phyloP scores from a whole-genome alignment of 2,329 filamentous ascomycete species.

The Sarocladium brachiariae region DNA sequence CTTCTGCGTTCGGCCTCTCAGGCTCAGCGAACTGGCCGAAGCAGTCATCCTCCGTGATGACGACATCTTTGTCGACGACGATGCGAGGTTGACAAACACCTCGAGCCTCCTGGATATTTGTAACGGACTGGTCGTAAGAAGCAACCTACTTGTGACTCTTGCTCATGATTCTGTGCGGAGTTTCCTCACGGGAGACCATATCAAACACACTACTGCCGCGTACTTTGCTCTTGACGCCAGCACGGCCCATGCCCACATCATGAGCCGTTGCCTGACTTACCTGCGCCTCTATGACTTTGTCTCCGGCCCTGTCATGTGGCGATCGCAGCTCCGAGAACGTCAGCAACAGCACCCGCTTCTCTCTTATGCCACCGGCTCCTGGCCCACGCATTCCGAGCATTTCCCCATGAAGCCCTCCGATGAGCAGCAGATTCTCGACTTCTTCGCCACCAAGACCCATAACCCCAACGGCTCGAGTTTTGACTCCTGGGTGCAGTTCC shows the following conservation, averaged over 20 bases:
- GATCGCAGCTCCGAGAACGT: slow-evolving; percentile 4
- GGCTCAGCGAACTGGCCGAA: slow-evolving; percentile 19
- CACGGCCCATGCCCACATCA: slow-evolving; percentile 14
- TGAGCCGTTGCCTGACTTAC: slow-evolving; percentile 19
- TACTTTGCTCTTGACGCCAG: slow-evolving; percentile 15
- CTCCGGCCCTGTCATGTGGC: slow-evolving; percentile 11
- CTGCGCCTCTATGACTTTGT: slow-evolving; percentile 15
- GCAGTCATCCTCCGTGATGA: slow-evolving; percentile 20
- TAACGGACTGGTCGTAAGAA: slow-evolving; percentile 14
- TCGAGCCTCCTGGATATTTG: slow-evolving; percentile 16
- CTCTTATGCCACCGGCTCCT: slow-evolving; percentile 14
- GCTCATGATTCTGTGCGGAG: slow-evolving; percentile 19
- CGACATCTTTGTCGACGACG: slow-evolving; percentile 18
- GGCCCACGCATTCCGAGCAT: slow-evolving; percentile 18
- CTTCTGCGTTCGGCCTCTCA: slow-evolving; percentile 19
- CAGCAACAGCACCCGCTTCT: slow-evolving; percentile 13
- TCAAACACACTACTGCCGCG: slow-evolving; percentile 14
- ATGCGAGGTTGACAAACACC: slow-evolving; percentile 17
- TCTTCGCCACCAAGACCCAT: slow-evolving; percentile 16
- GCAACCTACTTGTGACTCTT: slow-evolving; percentile 14
- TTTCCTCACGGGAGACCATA: slow-evolving; percentile 16
- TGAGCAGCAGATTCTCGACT: slow-evolving; percentile 15
- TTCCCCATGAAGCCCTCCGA: slow-evolving; percentile 11
- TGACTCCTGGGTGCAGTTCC: slow-evolving; percentile 19
- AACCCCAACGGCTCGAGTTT: slow-evolving; percentile 15